phyloP scores from a whole-genome alignment of 2,329 filamentous ascomycete species.

The Apiospora phragmitis region DNA sequence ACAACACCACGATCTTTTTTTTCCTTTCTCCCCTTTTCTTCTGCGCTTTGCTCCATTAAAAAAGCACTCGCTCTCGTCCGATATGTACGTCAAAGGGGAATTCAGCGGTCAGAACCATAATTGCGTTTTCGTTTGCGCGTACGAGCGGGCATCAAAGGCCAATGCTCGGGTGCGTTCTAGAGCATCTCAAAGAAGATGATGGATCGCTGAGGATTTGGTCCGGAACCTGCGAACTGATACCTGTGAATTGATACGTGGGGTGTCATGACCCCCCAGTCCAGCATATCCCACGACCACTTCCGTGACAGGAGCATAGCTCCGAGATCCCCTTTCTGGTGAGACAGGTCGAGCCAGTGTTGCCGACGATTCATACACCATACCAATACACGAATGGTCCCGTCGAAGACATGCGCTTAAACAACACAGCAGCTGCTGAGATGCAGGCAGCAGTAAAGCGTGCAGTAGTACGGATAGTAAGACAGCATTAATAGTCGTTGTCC shows the following conservation, averaged over 20 bases:
- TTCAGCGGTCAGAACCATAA: conserved; percentile 5
- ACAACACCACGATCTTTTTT: background rate
- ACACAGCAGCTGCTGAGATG: background rate
- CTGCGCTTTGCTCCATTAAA: conserved; percentile 1
- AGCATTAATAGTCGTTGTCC: background rate
- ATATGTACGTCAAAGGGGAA: conserved; percentile 7
- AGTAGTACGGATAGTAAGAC: background rate
- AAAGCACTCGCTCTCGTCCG: background rate
- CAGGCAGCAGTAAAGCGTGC: background rate
- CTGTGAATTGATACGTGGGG: background rate
- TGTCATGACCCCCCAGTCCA: background rate
- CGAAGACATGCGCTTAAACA: background rate
- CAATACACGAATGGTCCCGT: background rate
- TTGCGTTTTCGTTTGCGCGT: background rate
- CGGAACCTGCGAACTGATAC: background rate
- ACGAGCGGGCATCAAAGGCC: background rate
- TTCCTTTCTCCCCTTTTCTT: background rate
- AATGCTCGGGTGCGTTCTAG: background rate
- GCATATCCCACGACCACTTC: background rate
- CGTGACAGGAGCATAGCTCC: conserved; percentile 4
- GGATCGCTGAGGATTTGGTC: background rate
- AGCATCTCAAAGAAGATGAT: background rate
- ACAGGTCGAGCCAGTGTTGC: conserved; percentile 1
- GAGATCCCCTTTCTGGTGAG: background rate
- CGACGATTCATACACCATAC: background rate